Percentiles rank a stretch among this genome's conserved stretches.
These are phyloP conservation scores for Eimeria zaria DNA, from an alignment of 169 alveolate genomes.

Conservation along the genomic window DNA sequence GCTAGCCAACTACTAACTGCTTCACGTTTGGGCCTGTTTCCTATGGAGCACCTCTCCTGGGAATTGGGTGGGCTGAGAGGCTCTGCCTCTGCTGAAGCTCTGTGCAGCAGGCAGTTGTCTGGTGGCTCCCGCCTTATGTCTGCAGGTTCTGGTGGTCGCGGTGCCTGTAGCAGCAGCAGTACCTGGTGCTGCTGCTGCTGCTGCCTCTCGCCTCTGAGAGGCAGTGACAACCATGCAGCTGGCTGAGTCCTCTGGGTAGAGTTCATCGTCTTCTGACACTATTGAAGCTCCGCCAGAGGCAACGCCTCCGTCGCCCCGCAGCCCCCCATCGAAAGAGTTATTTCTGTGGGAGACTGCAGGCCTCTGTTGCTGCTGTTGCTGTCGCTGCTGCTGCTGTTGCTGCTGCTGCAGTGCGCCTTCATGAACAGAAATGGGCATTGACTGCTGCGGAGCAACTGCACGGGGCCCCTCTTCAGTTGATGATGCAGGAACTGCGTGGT, in stretches of 20 bases:
- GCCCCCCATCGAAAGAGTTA: not conserved
- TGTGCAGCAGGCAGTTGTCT: constrained; percentile 35
- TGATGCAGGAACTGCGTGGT: too few species aligned
- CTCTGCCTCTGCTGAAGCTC: constrained; percentile 16
- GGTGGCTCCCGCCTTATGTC: constrained; percentile 19
- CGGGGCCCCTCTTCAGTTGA: too few species aligned
- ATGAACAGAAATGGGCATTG: not conserved
- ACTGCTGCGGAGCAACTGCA: too few species aligned
- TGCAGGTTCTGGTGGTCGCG: not conserved
- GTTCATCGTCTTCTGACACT: constrained; percentile 79
- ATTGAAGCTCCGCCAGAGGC: not conserved
- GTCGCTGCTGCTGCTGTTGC: constrained; percentile 8
- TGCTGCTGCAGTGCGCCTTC: not conserved
- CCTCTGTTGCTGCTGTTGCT: constrained; percentile 39
- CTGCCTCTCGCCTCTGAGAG: constrained; percentile 1
- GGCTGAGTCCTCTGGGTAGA: constrained; percentile 86
- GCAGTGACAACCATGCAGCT: constrained; percentile 84
- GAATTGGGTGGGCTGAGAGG: not conserved
- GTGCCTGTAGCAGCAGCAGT: constrained; percentile 23
- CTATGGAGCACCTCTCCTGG: constrained; percentile 4
- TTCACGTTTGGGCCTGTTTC: not conserved
- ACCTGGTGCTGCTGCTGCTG: constrained; percentile 6
- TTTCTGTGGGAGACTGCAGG: not conserved
- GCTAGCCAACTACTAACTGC: not conserved
- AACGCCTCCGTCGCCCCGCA: constrained; percentile 13